A percentile compares a stretch with the other conserved stretches of the same genome.
Evolutionary conservation across 2,329 filamentous ascomycete genomes (phyloP).

Genomic region (Verticillium longisporum): DNA sequence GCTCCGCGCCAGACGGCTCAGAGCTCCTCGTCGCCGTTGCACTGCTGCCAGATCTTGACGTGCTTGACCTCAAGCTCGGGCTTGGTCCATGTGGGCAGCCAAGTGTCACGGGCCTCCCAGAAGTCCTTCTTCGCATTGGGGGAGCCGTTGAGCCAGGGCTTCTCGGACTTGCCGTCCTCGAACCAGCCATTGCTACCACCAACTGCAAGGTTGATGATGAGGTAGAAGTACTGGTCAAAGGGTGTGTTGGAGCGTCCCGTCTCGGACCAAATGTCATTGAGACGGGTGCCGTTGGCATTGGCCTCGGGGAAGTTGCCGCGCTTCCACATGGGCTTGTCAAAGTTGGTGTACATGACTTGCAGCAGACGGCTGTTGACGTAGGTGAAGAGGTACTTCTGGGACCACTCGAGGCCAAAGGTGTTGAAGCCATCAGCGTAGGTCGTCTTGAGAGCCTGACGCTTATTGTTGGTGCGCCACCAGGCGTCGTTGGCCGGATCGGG

Average conservation of each 20-base stretch:
- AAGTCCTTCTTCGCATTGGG: constrained; percentile 67
- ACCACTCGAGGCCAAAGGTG: constrained; percentile 80
- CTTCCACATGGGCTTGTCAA: constrained; percentile 60
- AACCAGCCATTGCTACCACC: constrained; percentile 83
- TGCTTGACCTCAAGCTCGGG: constrained; percentile 63
- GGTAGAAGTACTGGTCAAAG: constrained; percentile 70
- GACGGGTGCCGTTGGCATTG: constrained; percentile 57
- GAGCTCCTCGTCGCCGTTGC: constrained; percentile 51
- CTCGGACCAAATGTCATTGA: constrained; percentile 57
- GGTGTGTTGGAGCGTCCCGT: constrained; percentile 58
- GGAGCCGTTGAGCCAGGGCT: constrained; percentile 72
- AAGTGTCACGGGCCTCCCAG: constrained; percentile 59
- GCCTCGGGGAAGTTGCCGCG: constrained; percentile 61
- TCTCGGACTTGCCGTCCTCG: constrained; percentile 60
- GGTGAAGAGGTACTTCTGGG: constrained; percentile 80
- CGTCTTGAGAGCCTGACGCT: constrained; percentile 66
- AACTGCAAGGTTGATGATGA: constrained; percentile 70
- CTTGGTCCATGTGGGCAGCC: constrained; percentile 66
- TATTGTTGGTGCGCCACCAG: constrained; percentile 80
- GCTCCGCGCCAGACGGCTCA: constrained; percentile 16
- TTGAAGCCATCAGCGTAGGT: constrained; percentile 65
- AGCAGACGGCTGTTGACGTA: constrained; percentile 76
- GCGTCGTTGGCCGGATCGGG: constrained; percentile 65
- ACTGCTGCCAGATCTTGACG: constrained; percentile 67
- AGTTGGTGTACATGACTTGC: constrained; percentile 75